Percentiles rank a stretch among this genome's conserved stretches.
Evolutionary conservation across 257 asterid genomes (phyloP).

Genomic region (Avicennia marina): DNA sequence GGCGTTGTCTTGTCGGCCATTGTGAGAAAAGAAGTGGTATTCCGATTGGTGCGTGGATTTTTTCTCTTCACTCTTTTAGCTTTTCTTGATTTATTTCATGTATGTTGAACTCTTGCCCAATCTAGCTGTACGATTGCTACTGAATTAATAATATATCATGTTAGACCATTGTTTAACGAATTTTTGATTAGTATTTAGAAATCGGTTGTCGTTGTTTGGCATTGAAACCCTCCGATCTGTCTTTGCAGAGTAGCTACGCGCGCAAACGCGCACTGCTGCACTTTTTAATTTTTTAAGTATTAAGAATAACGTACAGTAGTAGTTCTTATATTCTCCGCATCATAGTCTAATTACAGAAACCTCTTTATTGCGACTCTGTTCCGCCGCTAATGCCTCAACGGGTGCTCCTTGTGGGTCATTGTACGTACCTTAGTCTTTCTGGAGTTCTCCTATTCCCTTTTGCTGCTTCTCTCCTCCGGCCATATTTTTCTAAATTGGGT

Average conservation of each 20-base stretch:
- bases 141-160: neutral
- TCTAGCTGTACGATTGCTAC: neutral
- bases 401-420: too few species aligned
- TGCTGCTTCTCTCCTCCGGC: too few species aligned
- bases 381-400: too few species aligned
- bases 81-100: neutral
- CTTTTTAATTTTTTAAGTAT: neutral
- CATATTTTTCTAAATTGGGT: too few species aligned
- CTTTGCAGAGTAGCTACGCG: neutral
- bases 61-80: neutral
- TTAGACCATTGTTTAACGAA: neutral
- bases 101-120: neutral
- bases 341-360: too few species aligned
- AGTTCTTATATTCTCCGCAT: too few species aligned
- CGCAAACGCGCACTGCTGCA: neutral
- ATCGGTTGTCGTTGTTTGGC: neutral
- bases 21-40: neutral
- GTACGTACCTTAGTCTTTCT: too few species aligned
- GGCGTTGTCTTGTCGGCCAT: too few species aligned
- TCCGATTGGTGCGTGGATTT: neutral
- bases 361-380: too few species aligned
- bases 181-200: neutral
- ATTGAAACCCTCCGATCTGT: conserved; percentile 5
- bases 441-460: too few species aligned
- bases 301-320: too few species aligned